A percentile compares a stretch with the other conserved stretches of the same genome.
phyloP scores from a whole-genome alignment of 2,329 filamentous ascomycete genomes.

The Pseudocercospora pini-densiflorae region DNA sequence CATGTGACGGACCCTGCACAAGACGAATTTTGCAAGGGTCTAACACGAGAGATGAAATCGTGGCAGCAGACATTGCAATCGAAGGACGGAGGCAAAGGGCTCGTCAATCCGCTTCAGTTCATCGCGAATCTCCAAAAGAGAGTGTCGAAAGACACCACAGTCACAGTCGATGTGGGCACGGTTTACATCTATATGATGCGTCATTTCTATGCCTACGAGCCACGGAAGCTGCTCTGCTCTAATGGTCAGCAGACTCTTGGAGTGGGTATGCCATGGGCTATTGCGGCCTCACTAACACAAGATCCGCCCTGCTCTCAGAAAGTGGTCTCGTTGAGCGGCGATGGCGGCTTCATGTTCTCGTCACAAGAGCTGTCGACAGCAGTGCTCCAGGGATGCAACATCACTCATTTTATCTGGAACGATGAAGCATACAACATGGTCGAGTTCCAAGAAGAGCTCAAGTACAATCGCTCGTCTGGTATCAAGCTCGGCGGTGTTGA shows the following conservation, averaged over 20 bases:
- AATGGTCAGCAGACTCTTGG: constrained; percentile 57
- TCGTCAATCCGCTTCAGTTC: constrained; percentile 54
- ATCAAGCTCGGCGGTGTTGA: constrained; percentile 54
- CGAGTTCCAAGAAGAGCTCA: constrained; percentile 57
- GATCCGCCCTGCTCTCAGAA: constrained; percentile 49
- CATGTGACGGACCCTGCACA: constrained; percentile 43
- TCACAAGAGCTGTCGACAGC: constrained; percentile 53
- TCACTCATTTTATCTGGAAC: constrained; percentile 58
- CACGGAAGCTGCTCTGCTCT: constrained; percentile 52
- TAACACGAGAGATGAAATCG: constrained; percentile 44
- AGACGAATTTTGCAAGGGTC: constrained; percentile 40
- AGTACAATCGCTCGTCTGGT: constrained; percentile 52
- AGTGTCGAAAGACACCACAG: constrained; percentile 48
- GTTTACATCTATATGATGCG: constrained; percentile 55
- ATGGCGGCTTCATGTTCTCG: constrained; percentile 57
- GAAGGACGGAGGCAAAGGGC: constrained; percentile 32
- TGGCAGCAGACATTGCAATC: constrained; percentile 39
- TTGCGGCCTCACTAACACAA: constrained; percentile 51
- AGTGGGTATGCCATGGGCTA: constrained; percentile 55
- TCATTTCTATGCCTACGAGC: constrained; percentile 51
- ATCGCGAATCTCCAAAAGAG: constrained; percentile 49
- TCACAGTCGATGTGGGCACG: constrained; percentile 33
- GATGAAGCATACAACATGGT: constrained; percentile 57
- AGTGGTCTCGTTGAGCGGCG: constrained; percentile 52
- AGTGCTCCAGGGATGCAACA: constrained; percentile 53